phyloP scores from a whole-genome alignment of 2,329 filamentous ascomycete genomes.

The Chaetomiaceae sp. region DNA sequence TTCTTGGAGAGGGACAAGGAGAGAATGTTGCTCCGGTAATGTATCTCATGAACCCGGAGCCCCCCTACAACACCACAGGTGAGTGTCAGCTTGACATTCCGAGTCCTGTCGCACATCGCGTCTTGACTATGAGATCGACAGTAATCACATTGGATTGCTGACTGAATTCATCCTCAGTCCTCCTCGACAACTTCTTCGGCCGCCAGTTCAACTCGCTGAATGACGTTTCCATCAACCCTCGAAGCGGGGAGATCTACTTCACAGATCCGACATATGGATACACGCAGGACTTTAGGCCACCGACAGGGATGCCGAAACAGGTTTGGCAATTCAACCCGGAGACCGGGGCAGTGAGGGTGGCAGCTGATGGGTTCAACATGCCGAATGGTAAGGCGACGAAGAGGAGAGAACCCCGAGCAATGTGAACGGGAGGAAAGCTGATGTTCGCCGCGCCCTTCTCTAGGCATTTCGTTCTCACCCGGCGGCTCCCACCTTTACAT shows the following conservation, averaged over 20 bases:
- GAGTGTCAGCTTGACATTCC: conserved; percentile 5
- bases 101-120: conserved; percentile 1
- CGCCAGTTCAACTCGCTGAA: conserved; percentile 58
- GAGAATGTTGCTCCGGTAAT: conserved; percentile 37
- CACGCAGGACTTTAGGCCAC: conserved; percentile 53
- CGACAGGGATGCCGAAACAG: conserved; percentile 51
- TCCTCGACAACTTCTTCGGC: conserved; percentile 58
- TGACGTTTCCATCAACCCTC: conserved; percentile 50
- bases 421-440: not conserved
- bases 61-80: conserved; percentile 49
- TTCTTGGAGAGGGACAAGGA: conserved; percentile 48
- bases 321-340: conserved; percentile 52
- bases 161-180: conserved; percentile 29
- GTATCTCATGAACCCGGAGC: conserved; percentile 40
- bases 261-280: conserved; percentile 59
- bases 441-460: not conserved
- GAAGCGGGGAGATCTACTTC: conserved; percentile 58
- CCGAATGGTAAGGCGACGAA: conserved; percentile 44
- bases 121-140: not conserved
- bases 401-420: not conserved
- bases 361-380: conserved; percentile 53
- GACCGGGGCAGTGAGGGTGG: conserved; percentile 49
- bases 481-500: conserved; percentile 50
- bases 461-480: conserved; percentile 52
- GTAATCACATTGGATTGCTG: not conserved